phyloP scores from a whole-genome alignment of 257 asterid genomes.

The Ligustrum vulgare region DNA sequence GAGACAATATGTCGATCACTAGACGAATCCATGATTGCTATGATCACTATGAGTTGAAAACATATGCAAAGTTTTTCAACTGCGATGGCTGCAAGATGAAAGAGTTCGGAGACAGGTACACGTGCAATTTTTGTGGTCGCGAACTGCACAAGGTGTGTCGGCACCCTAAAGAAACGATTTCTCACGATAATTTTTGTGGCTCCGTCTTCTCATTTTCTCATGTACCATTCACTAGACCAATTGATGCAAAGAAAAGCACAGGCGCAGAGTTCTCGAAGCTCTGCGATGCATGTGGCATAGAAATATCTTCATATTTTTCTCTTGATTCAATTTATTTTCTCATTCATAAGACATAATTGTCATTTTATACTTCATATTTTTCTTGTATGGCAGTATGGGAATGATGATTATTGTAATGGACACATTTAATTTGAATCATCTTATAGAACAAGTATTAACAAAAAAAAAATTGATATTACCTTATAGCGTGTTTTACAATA shows the following conservation, averaged over 20 bases:
- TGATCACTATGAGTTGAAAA: conserved; percentile 17
- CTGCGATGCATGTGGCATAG: conserved; percentile 41
- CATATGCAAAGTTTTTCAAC: conserved; percentile 5
- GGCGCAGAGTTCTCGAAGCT: conserved; percentile 21
- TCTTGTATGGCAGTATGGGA: too few species aligned
- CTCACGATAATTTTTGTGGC: conserved; percentile 20
- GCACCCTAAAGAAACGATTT: background rate
- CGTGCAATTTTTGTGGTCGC: conserved; percentile 20
- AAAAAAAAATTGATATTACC: too few species aligned
- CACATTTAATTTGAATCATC: too few species aligned
- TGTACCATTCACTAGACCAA: background rate
- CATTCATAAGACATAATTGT: too few species aligned
- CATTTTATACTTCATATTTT: too few species aligned
- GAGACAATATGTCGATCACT: background rate
- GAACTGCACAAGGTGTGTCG: conserved; percentile 29
- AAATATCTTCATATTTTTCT: too few species aligned
- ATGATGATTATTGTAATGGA: too few species aligned
- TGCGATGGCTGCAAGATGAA: conserved; percentile 41
- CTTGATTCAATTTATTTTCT: too few species aligned
- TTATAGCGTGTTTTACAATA: too few species aligned
- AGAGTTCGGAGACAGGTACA: conserved; percentile 27
- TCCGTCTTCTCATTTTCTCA: conserved; percentile 9
- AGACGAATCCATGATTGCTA: conserved; percentile 12
- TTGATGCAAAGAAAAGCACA: background rate
- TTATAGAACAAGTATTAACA: too few species aligned